These are phyloP conservation scores for Mytilinidion resinicola DNA, from an alignment of 495 filamentous ascomycete species.

Conservation along the genomic window DNA sequence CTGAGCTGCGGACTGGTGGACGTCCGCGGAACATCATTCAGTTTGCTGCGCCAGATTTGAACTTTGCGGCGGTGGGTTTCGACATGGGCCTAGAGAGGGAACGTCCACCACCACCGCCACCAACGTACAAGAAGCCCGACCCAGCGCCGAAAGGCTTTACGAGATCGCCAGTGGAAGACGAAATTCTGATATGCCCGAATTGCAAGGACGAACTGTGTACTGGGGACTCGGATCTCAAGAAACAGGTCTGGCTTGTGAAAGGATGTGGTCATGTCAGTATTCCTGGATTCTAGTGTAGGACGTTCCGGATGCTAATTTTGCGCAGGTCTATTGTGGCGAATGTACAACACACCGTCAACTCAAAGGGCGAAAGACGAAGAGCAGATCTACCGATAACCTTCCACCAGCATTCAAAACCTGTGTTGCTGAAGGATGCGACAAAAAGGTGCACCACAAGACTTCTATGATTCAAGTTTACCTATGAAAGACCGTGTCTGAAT, in stretches of 20 bases:
- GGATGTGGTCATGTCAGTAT: slow-evolving; percentile 68
- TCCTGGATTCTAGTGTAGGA: not conserved
- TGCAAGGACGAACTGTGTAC: slow-evolving; percentile 64
- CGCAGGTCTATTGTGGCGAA: slow-evolving; percentile 65
- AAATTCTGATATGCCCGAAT: slow-evolving; percentile 63
- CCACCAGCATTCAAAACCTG: slow-evolving; percentile 33
- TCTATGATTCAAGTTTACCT: slow-evolving; percentile 37
- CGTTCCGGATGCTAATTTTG: not conserved
- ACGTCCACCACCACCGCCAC: not conserved
- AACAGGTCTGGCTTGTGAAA: slow-evolving; percentile 67
- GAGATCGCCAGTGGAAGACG: slow-evolving; percentile 53
- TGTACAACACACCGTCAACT: slow-evolving; percentile 49
- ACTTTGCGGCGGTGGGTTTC: slow-evolving; percentile 25
- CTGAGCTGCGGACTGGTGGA: not conserved
- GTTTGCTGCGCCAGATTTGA: slow-evolving; percentile 13
- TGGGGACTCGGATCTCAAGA: slow-evolving; percentile 49
- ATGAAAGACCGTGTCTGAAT: slow-evolving; percentile 7
- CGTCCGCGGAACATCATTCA: not conserved
- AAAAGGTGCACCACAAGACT: slow-evolving; percentile 12
- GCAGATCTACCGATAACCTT: not conserved
- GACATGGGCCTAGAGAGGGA: slow-evolving; percentile 15
- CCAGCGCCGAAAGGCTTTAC: slow-evolving; percentile 52
- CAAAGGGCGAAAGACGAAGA: slow-evolving; percentile 27
- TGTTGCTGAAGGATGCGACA: slow-evolving; percentile 35
- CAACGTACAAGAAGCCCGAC: slow-evolving; percentile 1